A percentile compares a stretch with the other conserved stretches of the same genome.
phyloP scores from a whole-genome alignment of 2,329 filamentous ascomycete species.

The Cytospora piceae region DNA sequence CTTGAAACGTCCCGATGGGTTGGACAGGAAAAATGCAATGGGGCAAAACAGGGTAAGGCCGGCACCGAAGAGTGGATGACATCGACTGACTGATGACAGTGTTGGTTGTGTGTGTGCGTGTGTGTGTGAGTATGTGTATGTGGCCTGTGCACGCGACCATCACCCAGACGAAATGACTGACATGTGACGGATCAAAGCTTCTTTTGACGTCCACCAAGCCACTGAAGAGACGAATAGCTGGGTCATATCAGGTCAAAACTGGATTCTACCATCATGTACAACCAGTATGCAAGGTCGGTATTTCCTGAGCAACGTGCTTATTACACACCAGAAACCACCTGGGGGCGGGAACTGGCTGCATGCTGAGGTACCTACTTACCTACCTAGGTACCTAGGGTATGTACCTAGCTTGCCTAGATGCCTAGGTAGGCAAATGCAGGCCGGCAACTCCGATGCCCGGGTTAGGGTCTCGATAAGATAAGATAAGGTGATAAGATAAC shows the following conservation, averaged over 20 bases:
- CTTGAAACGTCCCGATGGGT: slow-evolving; percentile 12
- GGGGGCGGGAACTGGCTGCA: not conserved
- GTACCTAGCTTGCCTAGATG: not conserved
- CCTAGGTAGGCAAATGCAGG: too few species aligned
- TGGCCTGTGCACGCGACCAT: slow-evolving; percentile 29
- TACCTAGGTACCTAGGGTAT: not conserved
- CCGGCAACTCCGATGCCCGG: not conserved
- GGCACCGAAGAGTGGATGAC: slow-evolving; percentile 13
- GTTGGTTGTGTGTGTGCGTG: not conserved
- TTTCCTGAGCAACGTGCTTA: too few species aligned
- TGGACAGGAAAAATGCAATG: not conserved
- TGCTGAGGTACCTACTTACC: not conserved
- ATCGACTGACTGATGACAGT: not conserved
- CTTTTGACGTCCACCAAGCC: slow-evolving; percentile 12
- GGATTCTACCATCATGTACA: not conserved
- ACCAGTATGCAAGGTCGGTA: not conserved
- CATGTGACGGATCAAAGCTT: slow-evolving; percentile 27
- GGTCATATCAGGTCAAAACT: not conserved
- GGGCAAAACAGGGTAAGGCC: slow-evolving; percentile 4
- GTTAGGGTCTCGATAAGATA: slow-evolving; percentile 20
- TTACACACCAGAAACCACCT: too few species aligned
- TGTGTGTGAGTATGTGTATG: not conserved
- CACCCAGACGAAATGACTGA: not conserved
- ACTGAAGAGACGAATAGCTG: not conserved
- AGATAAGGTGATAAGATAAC: slow-evolving; percentile 20